Base-by-base conservation (phyloP, 345 rosid genomes). In the Bruguiera gymnorhiza region DNA sequence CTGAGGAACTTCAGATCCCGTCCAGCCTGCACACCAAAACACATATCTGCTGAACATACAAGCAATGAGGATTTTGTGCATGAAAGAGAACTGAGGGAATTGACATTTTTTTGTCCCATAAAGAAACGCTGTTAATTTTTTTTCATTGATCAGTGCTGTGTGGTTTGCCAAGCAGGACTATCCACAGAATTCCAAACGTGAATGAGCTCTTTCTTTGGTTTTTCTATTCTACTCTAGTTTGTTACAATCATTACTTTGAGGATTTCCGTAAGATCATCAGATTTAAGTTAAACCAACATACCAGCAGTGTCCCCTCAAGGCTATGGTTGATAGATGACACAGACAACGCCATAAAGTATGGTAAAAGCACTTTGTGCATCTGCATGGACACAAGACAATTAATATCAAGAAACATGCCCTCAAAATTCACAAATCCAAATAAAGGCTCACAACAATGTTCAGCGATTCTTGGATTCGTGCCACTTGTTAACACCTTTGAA, bases 1-100 rank as follows among this genome's bases (percentile, higher is more conserved):
- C 97, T 85, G 30, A 91, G 77, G 55, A 80, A 94, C 78, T 78
- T 84, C 54, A 88, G 90, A 80, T 94, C 98, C 64, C 90, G 83
- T 74, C 92, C 86, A 8, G 98, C 98, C 96, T 95, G 84, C 77
- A 81, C 5, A 23, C 5, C 51, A 6, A 65, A 66, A 69, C 32
- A n/a, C 55, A 32, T n/a, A 11, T 31, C 19, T 72, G 66, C 13
- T 18, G 23, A 72, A 32, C 70, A 53, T 43, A 34, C 53, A 32
- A 66, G 70, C 46, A 66, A 34, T 32, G 6, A 24, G 27, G 8
- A 36, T 37, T 63, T 24, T 31, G 29, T 30, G 60, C 63, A 32
- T 19, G 27, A 43, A 43, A 43, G 16, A 13, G 50, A 43, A 43
- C 18, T 43, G 13, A 3, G 50, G 50, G 50, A 11, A 43, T 43